Conservation (phyloP, 805 yeast genomes). For the Wickerhamiella australiensis region DNA sequence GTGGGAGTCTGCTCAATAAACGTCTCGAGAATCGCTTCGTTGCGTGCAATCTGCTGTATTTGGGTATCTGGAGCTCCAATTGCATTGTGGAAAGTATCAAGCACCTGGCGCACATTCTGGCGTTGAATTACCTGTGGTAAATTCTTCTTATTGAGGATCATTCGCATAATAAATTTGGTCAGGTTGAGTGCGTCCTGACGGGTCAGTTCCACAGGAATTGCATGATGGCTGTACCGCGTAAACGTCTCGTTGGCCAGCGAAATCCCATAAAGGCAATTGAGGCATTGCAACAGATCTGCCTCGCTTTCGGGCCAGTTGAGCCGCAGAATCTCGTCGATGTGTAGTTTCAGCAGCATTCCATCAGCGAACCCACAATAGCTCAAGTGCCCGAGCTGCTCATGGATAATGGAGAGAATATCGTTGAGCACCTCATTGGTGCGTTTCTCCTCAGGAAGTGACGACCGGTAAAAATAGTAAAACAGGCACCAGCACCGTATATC, state of each 20-base stretch:
- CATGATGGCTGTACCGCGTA: conserved; percentile 54
- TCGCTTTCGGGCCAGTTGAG: conserved; percentile 40
- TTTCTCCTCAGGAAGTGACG: conserved; percentile 19
- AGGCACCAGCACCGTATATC: conserved; percentile 29
- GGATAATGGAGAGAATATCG: conserved; percentile 48
- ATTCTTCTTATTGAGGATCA: conserved; percentile 44
- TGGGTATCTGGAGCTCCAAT: conserved; percentile 8
- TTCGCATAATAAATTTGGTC: conserved; percentile 40
- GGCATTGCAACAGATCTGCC: conserved; percentile 59
- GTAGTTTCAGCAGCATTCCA: conserved; percentile 49
- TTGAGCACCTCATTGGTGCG: conserved; percentile 23
- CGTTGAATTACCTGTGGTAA: conserved; percentile 50
- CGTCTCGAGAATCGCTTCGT: conserved; percentile 33
- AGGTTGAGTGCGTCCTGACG: conserved; percentile 32
- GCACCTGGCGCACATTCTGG: conserved; percentile 35
- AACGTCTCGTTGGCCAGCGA: conserved; percentile 46
- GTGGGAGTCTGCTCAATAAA: conserved; percentile 30
- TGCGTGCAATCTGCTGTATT: conserved; percentile 24
- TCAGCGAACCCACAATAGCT: conserved; percentile 54
- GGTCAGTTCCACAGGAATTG: conserved; percentile 33
- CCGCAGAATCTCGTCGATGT: conserved; percentile 42
- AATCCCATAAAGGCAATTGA: conserved; percentile 69
- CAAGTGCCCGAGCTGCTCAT: conserved; percentile 58
- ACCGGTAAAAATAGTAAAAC: conserved; percentile 31
- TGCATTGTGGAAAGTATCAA: conserved; percentile 13